A percentile compares a stretch with the other conserved stretches of the same genome.
These are phyloP conservation scores for Cryphonectria carpinicola DNA, from an alignment of 2,329 filamentous ascomycete genomes.

Conservation along the genomic window DNA sequence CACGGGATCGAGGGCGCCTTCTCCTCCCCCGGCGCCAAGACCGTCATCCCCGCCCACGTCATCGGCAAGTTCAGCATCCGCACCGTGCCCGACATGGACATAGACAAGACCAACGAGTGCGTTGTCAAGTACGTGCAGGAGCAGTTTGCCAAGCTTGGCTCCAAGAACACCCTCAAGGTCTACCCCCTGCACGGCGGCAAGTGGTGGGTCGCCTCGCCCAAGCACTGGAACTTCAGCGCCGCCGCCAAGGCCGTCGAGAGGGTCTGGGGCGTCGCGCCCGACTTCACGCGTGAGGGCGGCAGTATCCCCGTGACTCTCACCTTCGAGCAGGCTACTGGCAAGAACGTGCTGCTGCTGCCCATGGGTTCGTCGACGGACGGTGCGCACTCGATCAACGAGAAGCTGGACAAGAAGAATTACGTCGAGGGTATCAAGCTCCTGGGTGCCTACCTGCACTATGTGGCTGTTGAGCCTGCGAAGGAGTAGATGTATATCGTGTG, in stretches of 20 bases:
- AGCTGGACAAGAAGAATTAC: conserved; percentile 95
- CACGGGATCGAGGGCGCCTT: conserved; percentile 97
- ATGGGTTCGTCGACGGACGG: conserved; percentile 98
- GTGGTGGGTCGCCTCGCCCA: conserved; percentile 97
- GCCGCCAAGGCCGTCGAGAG: conserved; percentile 95
- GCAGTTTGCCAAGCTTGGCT: conserved; percentile 82
- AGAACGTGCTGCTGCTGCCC: conserved; percentile 93
- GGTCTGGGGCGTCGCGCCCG: conserved; percentile 90
- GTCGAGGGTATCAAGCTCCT: conserved; percentile 97
- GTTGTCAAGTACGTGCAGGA: conserved; percentile 85
- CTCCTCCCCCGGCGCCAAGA: conserved; percentile 92
- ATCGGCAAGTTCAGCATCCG: conserved; percentile 98
- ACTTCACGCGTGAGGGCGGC: conserved; percentile 95
- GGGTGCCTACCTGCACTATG: conserved; percentile 94
- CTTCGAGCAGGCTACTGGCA: conserved; percentile 96
- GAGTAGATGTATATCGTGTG: background rate
- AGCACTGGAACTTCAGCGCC: conserved; percentile 98
- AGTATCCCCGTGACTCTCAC: conserved; percentile 96
- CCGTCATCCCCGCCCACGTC: conserved; percentile 97
- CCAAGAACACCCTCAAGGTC: conserved; percentile 89
- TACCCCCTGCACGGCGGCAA: conserved; percentile 88
- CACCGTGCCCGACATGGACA: conserved; percentile 97
- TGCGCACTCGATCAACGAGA: conserved; percentile 98
- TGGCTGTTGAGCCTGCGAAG: conserved; percentile 77
- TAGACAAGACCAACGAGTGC: conserved; percentile 80